Evolutionary conservation across 495 filamentous ascomycete genomes (phyloP).

Genomic region (Rostrohypoxylon terebratum): DNA sequence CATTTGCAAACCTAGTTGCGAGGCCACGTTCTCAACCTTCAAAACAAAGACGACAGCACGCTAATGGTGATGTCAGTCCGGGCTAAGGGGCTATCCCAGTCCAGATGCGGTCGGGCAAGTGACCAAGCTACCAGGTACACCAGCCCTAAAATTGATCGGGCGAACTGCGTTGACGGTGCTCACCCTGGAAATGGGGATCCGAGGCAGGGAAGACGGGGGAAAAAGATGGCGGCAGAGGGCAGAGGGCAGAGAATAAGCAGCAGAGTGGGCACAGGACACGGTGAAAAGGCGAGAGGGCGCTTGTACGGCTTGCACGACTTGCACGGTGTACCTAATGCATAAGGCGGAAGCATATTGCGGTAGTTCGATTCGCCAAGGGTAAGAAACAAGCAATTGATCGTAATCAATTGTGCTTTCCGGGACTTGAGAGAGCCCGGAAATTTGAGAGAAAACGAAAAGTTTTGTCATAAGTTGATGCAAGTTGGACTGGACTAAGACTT

Average conservation of each 20-base stretch:
- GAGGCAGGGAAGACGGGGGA: slow-evolving; percentile 13
- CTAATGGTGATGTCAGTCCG: slow-evolving; percentile 45
- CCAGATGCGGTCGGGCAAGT: slow-evolving; percentile 21
- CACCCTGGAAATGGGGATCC: slow-evolving; percentile 26
- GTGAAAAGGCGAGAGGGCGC: slow-evolving; percentile 19
- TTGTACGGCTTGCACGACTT: background rate
- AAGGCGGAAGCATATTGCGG: slow-evolving; percentile 25
- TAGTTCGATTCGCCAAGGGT: slow-evolving; percentile 30
- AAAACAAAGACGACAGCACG: slow-evolving; percentile 13
- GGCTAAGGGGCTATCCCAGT: slow-evolving; percentile 23
- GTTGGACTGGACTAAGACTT: slow-evolving; percentile 25
- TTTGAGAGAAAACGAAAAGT: slow-evolving; percentile 24
- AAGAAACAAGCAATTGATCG: background rate
- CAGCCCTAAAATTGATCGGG: slow-evolving; percentile 33
- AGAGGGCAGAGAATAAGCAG: too few relatives aligned
- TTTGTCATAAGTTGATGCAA: slow-evolving; percentile 44
- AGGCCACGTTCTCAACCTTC: slow-evolving; percentile 13
- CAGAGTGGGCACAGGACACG: slow-evolving; percentile 3
- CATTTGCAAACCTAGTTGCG: slow-evolving; percentile 33
- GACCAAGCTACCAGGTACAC: slow-evolving; percentile 31
- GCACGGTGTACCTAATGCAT: slow-evolving; percentile 12
- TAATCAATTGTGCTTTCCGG: background rate
- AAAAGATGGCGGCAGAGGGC: slow-evolving; percentile 3
- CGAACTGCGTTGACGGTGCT: slow-evolving; percentile 31
- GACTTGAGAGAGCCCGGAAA: slow-evolving; percentile 5